Percentiles rank a stretch among this genome's conserved stretches.
Evolutionary conservation across 768 basidiomycete genomes (phyloP).

Genomic region (Jaapia argillacea): DNA sequence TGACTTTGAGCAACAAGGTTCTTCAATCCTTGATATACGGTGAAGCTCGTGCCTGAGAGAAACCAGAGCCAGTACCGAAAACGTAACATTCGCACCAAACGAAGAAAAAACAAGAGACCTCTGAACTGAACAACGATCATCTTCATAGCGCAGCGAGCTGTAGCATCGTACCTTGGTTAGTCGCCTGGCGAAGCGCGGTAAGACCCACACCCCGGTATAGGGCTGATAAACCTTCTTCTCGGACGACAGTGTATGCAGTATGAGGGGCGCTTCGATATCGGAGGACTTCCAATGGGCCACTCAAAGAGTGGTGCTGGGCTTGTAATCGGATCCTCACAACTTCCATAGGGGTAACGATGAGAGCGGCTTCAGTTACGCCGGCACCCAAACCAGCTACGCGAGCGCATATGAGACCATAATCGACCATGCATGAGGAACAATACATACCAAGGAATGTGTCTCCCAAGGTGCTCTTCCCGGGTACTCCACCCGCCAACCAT

Average conservation of each 20-base stretch:
- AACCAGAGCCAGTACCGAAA: background rate
- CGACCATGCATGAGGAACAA: background rate
- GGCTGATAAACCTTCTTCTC: slow-evolving; percentile 80
- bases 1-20: slow-evolving; percentile 68
- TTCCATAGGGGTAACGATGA: slow-evolving; percentile 97
- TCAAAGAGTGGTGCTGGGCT: slow-evolving; percentile 94
- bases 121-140: too few species aligned
- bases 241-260: slow-evolving; percentile 87
- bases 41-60: slow-evolving; percentile 82
- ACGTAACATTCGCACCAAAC: background rate
- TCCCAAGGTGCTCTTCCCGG: slow-evolving; percentile 71
- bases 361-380: slow-evolving; percentile 92
- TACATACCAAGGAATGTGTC: slow-evolving; percentile 78
- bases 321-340: slow-evolving; percentile 98
- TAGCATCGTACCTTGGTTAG: slow-evolving; percentile 91
- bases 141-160: too few species aligned
- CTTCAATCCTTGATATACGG: slow-evolving; percentile 96
- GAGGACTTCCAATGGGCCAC: slow-evolving; percentile 89
- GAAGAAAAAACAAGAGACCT: too few species aligned
- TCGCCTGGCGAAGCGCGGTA: slow-evolving; percentile 92
- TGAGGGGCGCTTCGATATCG: slow-evolving; percentile 95
- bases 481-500: slow-evolving; percentile 62
- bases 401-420: background rate
- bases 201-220: slow-evolving; percentile 90
- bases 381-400: slow-evolving; percentile 81